Conservation (phyloP, 176 grass and related monocot genomes). For the Melocanna baccifera region DNA sequence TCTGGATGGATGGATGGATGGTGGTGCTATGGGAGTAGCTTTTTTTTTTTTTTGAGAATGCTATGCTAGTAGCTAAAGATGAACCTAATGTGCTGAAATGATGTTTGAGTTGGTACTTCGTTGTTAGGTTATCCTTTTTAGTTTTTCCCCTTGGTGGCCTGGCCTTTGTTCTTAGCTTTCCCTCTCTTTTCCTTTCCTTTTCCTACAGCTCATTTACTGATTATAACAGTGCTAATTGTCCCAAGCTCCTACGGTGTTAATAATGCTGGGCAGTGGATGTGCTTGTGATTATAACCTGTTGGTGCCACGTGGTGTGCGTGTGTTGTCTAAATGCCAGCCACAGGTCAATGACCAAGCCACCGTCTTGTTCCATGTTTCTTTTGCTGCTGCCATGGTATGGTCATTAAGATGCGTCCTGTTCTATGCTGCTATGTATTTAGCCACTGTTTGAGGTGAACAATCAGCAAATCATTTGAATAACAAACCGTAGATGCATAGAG, state of each 20-base stretch:
- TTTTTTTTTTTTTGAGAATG: not conserved
- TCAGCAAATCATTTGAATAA: not conserved
- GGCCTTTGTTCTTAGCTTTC: conserved; percentile 39
- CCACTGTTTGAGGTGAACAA: conserved; percentile 24
- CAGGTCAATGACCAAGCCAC: conserved; percentile 39
- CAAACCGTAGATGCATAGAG: not conserved
- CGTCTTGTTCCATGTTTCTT: conserved; percentile 18
- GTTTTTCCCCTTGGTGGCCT: conserved; percentile 17
- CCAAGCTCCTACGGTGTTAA: conserved; percentile 30
- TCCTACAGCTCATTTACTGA: conserved; percentile 33
- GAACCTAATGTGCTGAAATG: conserved; percentile 46
- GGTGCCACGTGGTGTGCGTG: conserved; percentile 22
- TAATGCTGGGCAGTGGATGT: conserved; percentile 5
- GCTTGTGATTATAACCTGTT: conserved; percentile 36
- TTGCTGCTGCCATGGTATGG: conserved; percentile 14
- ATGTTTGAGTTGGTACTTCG: conserved; percentile 57
- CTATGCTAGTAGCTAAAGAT: conserved; percentile 28
- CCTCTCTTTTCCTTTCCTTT: not conserved
- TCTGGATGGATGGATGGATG: conserved; percentile 43
- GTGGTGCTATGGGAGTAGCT: not conserved
- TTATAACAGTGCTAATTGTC: conserved; percentile 38
- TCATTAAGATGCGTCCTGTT: conserved; percentile 7
- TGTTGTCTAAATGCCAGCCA: not conserved
- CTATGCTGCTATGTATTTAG: not conserved
- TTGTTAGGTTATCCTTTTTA: conserved; percentile 47